A percentile compares a stretch with the other conserved stretches of the same genome.
phyloP scores from a whole-genome alignment of 345 rosid genomes.

The Rhodamnia argentea region DNA sequence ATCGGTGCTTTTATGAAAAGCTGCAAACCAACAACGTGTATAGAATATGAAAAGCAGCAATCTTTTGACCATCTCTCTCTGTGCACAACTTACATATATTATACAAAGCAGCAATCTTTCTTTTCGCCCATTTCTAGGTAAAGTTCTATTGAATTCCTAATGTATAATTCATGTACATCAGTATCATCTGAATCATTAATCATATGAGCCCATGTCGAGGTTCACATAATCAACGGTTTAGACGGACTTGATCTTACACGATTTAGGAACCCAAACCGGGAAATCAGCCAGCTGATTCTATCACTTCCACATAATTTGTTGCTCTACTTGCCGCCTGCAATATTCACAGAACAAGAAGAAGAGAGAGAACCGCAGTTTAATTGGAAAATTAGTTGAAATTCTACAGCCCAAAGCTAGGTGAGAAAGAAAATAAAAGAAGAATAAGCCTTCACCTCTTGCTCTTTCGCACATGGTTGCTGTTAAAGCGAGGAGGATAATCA shows the following conservation, averaged over 20 bases:
- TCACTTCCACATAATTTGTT: neutral
- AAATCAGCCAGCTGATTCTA: neutral
- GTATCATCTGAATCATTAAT: neutral
- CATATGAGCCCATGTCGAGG: too few relatives aligned
- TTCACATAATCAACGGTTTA: neutral
- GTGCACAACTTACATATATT: neutral
- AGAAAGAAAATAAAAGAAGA: neutral
- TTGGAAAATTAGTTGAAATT: neutral
- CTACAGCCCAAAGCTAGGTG: neutral
- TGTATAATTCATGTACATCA: too few relatives aligned
- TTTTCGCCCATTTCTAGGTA: neutral
- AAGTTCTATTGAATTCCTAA: neutral
- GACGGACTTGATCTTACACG: neutral
- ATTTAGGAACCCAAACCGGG: neutral
- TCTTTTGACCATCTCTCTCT: neutral
- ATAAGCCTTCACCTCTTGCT: slow-evolving; percentile 12
- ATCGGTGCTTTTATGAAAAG: neutral
- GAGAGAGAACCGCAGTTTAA: neutral
- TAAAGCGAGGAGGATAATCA: slow-evolving; percentile 62
- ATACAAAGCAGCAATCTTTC: neutral
- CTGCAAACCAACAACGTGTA: neutral
- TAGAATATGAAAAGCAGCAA: neutral
- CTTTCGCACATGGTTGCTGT: slow-evolving; percentile 41
- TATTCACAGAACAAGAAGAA: neutral
- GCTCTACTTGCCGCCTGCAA: neutral